Percentiles rank a stretch among this genome's conserved stretches.
Conservation (phyloP, 768 basidiomycete species). For the Suillus lakei region DNA sequence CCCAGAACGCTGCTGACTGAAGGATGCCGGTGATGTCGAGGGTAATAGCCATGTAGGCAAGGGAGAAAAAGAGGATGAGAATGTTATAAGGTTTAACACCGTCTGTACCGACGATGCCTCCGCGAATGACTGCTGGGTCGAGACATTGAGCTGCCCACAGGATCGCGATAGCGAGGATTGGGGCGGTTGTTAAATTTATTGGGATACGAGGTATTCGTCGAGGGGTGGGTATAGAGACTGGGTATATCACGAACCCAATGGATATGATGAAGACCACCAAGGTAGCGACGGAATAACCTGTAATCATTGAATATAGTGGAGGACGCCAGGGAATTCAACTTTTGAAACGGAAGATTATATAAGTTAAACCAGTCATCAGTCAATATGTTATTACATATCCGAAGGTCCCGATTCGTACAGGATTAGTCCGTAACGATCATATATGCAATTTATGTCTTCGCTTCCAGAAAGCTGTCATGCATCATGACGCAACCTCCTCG, state of each 20-base stretch:
- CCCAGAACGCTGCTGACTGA: conserved; percentile 87
- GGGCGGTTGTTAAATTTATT: conserved; percentile 58
- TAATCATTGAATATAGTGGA: conserved; percentile 39
- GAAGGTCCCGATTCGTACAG: no score
- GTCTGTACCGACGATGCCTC: conserved; percentile 80
- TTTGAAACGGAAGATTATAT: no score
- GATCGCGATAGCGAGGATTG: conserved; percentile 54
- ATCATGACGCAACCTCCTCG: no score
- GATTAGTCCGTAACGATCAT: no score
- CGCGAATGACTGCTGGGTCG: conserved; percentile 52
- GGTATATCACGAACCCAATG: conserved; percentile 55
- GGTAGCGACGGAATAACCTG: conserved; percentile 51
- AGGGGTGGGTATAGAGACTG: conserved; percentile 45
- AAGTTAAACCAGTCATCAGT: no score
- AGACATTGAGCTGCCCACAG: conserved; percentile 63
- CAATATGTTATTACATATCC: no score
- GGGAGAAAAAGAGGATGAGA: conserved; percentile 87
- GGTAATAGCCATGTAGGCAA: conserved; percentile 93
- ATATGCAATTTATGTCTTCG: no score
- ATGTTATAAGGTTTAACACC: conserved; percentile 92
- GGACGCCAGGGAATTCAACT: no score
- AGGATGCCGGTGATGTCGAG: conserved; percentile 89
- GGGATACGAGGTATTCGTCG: conserved; percentile 39
- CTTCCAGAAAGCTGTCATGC: no score
- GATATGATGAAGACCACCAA: conserved; percentile 58